Percentiles rank a stretch among this genome's conserved stretches.
Conservation (phyloP, 2,329 filamentous ascomycete genomes). For the Neopestalotiopsis sp. region DNA sequence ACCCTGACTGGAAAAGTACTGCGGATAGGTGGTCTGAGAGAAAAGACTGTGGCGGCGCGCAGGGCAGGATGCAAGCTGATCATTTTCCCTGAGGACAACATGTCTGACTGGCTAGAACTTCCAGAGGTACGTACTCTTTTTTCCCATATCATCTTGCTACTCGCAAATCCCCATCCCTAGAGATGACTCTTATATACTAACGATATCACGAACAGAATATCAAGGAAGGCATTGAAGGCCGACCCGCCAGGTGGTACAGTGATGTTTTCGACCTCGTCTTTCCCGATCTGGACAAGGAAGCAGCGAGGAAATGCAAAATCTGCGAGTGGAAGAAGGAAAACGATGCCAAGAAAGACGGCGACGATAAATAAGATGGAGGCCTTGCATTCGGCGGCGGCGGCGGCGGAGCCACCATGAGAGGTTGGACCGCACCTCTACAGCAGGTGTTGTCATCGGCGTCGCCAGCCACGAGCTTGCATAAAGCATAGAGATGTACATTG, state of each 20-base stretch:
- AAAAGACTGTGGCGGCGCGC: slow-evolving; percentile 96
- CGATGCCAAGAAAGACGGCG: slow-evolving; percentile 43
- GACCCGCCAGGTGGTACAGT: slow-evolving; percentile 89
- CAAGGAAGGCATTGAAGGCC: slow-evolving; percentile 93
- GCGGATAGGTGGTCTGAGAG: slow-evolving; percentile 88
- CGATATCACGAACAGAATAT: slow-evolving; percentile 73
- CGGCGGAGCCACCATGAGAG: slow-evolving; percentile 18
- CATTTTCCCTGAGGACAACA: slow-evolving; percentile 93
- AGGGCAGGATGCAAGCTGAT: slow-evolving; percentile 91
- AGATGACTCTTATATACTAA: slow-evolving; percentile 24
- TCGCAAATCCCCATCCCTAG: neutral
- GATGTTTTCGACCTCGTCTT: slow-evolving; percentile 95
- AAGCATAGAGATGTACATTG: slow-evolving; percentile 25
- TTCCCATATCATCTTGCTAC: slow-evolving; percentile 15
- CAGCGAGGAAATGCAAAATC: slow-evolving; percentile 76
- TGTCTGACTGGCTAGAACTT: slow-evolving; percentile 95
- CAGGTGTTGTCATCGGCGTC: slow-evolving; percentile 19
- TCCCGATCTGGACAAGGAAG: slow-evolving; percentile 73
- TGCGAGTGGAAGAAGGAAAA: slow-evolving; percentile 57
- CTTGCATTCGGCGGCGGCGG: slow-evolving; percentile 13
- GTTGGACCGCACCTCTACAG: slow-evolving; percentile 17
- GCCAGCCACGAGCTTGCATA: slow-evolving; percentile 28
- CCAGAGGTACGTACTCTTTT: slow-evolving; percentile 75
- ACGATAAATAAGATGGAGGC: slow-evolving; percentile 29
- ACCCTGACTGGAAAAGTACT: slow-evolving; percentile 97